Percentiles rank a stretch among this genome's conserved stretches.
Conservation (phyloP, 495 filamentous ascomycete genomes). For the Penicillium cosmopolitanum region DNA sequence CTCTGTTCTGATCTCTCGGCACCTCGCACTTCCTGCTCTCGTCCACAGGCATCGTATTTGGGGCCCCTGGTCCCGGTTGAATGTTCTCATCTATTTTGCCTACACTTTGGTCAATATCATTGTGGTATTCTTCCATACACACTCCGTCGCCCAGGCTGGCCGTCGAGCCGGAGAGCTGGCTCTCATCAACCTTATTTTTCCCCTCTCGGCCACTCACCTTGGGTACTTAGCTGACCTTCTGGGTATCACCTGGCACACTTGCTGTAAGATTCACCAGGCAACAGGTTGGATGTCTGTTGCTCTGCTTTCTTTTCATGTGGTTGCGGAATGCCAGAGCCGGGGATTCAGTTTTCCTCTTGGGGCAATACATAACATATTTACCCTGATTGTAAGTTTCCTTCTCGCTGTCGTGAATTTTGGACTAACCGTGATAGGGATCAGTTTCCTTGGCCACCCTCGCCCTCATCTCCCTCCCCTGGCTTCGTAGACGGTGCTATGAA, state of each 20-base stretch:
- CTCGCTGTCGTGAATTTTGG: too few species aligned
- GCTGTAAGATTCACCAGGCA: constrained; percentile 26
- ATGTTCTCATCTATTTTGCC: neutral
- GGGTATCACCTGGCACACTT: constrained; percentile 24
- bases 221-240: constrained; percentile 31
- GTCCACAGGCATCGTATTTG: too few species aligned
- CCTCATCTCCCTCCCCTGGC: too few species aligned
- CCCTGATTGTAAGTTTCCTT: too few species aligned
- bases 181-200: constrained; percentile 26
- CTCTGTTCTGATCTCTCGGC: too few species aligned
- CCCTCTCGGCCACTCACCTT: constrained; percentile 27
- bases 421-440: neutral
- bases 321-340: too few species aligned
- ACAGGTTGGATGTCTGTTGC: too few species aligned
- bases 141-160: constrained; percentile 1
- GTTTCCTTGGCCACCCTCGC: neutral
- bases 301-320: too few species aligned
- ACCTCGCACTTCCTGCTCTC: too few species aligned
- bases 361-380: too few species aligned
- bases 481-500: too few species aligned
- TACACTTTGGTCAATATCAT: neutral
- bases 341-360: too few species aligned
- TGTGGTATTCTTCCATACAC: neutral
- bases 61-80: neutral
- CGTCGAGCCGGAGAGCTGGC: constrained; percentile 26